Conservation (phyloP, 306 rosid genomes). For the Casuarina glauca region DNA sequence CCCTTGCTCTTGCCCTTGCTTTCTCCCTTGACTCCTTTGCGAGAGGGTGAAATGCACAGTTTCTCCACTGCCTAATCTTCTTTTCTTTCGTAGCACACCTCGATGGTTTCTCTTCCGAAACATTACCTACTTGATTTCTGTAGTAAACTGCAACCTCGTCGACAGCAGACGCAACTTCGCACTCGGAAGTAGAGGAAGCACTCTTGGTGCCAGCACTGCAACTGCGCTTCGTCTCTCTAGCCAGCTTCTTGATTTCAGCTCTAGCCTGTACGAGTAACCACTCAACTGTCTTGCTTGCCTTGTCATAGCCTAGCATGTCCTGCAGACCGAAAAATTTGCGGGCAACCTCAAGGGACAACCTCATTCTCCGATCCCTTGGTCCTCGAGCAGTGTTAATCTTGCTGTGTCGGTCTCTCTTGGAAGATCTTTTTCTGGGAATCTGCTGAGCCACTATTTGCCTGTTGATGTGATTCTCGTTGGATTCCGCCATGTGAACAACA, state of each 20-base stretch:
- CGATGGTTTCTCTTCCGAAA: background rate
- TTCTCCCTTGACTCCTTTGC: constrained; percentile 60
- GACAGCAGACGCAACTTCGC: constrained; percentile 66
- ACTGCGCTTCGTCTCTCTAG: constrained; percentile 32
- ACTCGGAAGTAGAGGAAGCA: constrained; percentile 60
- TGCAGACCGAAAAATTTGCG: constrained; percentile 73
- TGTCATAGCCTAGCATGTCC: constrained; percentile 79
- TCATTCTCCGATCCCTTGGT: constrained; percentile 83
- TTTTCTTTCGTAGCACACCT: constrained; percentile 14
- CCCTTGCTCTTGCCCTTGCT: constrained; percentile 80
- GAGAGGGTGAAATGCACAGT: constrained; percentile 38
- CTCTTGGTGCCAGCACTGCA: constrained; percentile 24
- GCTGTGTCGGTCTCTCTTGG: constrained; percentile 87
- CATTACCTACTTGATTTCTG: constrained; percentile 19
- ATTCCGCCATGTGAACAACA: constrained; percentile 16
- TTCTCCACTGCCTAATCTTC: constrained; percentile 34
- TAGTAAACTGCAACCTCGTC: constrained; percentile 45
- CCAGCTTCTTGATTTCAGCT: constrained; percentile 57
- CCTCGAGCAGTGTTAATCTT: constrained; percentile 74
- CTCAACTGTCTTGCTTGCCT: constrained; percentile 89
- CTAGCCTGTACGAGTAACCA: constrained; percentile 70
- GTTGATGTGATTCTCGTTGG: constrained; percentile 10
- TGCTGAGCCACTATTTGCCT: constrained; percentile 8
- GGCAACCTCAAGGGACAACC: constrained; percentile 78
- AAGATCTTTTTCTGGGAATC: constrained; percentile 47